Evolutionary conservation across 345 rosid species (phyloP).

Genomic region (Hibiscus trionum): DNA sequence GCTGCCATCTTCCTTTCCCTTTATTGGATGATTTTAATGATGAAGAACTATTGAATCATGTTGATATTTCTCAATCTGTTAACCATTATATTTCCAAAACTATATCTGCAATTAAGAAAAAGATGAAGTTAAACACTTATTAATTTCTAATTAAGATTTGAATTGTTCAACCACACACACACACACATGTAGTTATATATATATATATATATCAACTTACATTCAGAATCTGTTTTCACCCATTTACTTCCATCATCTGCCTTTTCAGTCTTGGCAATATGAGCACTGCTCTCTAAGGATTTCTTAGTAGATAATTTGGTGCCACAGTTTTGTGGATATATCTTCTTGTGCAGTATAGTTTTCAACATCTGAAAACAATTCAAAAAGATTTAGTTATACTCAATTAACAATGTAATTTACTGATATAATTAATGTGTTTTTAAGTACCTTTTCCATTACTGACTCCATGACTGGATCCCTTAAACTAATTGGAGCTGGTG

Average conservation of each 20-base stretch:
- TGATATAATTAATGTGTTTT: background rate
- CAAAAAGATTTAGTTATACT: background rate
- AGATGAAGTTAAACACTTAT: background rate
- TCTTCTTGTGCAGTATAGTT: constrained; percentile 62
- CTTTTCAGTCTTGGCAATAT: constrained; percentile 19
- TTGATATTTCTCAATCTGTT: background rate
- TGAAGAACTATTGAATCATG: background rate
- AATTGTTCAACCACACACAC: background rate
- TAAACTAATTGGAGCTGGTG: constrained; percentile 32
- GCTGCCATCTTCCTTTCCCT: background rate
- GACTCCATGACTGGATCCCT: constrained; percentile 54
- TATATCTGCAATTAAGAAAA: constrained; percentile 6
- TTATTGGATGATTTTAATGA: background rate
- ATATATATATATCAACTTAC: constrained; percentile 28
- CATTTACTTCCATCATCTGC: constrained; percentile 47
- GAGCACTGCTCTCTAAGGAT: constrained; percentile 28
- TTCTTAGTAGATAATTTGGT: constrained; percentile 29
- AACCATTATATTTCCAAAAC: constrained; percentile 9
- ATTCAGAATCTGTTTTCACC: constrained; percentile 85
- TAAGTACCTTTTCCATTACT: constrained; percentile 56
- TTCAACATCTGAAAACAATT: constrained; percentile 39
- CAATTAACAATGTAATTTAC: background rate
- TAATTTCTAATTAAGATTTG: background rate
- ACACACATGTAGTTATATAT: too few species aligned
- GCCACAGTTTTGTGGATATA: constrained; percentile 46